Conservation (phyloP, 345 rosid species). For the Citrus mangshanensis region DNA sequence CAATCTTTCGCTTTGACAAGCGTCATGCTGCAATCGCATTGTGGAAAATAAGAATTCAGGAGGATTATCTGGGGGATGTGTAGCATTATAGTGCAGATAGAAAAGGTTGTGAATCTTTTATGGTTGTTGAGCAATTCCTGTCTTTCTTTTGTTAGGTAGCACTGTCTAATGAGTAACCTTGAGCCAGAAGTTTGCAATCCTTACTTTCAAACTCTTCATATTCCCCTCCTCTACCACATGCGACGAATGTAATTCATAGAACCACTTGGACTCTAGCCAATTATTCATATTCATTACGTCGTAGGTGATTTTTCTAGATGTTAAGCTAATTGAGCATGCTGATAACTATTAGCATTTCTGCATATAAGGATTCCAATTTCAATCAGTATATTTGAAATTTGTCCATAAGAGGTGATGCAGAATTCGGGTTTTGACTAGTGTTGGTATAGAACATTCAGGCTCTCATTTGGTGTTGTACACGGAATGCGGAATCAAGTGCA, state of each 20-base stretch:
- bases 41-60: not conserved
- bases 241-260: not conserved
- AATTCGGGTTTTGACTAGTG: not conserved
- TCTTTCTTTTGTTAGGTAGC: not conserved
- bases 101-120: not conserved
- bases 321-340: not conserved
- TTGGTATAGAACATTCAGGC: not conserved
- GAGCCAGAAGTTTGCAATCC: not conserved
- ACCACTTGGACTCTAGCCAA: not conserved
- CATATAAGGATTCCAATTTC: not conserved
- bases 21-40: not conserved
- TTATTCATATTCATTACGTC: not conserved
- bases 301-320: not conserved
- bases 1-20: not conserved
- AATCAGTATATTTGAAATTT: not conserved
- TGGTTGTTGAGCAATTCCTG: not conserved
- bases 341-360: not conserved
- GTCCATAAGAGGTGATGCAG: too few species aligned
- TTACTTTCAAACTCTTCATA: not conserved
- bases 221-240: not conserved
- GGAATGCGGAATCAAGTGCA: accelerated
- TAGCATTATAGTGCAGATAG: not conserved
- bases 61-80: not conserved
- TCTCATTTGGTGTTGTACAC: not conserved
- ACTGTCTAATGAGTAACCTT: not conserved